Evolutionary conservation across 164 flowering plant genomes (phyloP), one percentile per base, ranked within the genome.

Genomic region (Stephania cephalantha): DNA sequence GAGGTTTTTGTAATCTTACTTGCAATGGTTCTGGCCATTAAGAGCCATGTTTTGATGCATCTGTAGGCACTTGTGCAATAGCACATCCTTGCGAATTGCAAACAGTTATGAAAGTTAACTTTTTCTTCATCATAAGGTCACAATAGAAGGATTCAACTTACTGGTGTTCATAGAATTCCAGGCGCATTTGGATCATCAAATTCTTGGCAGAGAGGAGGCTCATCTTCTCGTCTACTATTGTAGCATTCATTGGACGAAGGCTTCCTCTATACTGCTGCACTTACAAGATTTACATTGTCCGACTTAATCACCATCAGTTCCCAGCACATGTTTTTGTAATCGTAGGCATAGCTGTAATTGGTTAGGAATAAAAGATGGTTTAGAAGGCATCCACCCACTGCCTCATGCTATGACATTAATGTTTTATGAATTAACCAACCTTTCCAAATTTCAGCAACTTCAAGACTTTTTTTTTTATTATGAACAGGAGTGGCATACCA

Each of bases 401-500:
- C 50, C 46, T 18, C 52, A 8, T 6, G 18, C 50, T 65, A 73
- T 2, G 68, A 25, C 25, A 0, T 25, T 25, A 25, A 12, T 48
- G 9, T 46, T 8, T 48, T 48, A 46, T 69, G 70, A 66, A 73
- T 52, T 58, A 42, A 64, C 71, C n/a, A 78, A 91, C 97, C 97
- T 45, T 87, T 79, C 98, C 97, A 93, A 55, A 91, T 91, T 66
- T 76, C 86, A 81, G 84, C 92, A 88, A 90, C 95, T 82, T 90
- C 97, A 31, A 76, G 71, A 50, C 71, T 76, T 78, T 87, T 76
- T 78, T 87, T 88, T 83, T 82, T 91, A 48, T 48, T 55, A 82
- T 93, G 91, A 75, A 93, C 83, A 44, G 97, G 97, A 76, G 97
- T 91, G 68, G 97, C 97, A 73, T 96, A 93, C 97, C 97, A 91